These are phyloP conservation scores for Cordyceps tenuipes DNA, from an alignment of 2,329 filamentous ascomycete genomes.

Conservation along the genomic window DNA sequence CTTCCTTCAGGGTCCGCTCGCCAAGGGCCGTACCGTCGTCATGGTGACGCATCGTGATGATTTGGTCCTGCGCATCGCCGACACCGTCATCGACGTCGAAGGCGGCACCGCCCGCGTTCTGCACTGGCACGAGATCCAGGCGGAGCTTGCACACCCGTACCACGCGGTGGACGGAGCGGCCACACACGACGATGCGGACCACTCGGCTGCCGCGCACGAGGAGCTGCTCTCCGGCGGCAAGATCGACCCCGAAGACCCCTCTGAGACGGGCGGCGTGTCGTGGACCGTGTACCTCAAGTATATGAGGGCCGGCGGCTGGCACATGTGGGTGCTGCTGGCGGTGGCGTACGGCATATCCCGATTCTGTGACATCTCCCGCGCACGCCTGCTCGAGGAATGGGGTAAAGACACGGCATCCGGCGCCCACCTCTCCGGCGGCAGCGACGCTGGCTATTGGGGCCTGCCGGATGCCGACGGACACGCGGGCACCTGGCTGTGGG, in stretches of 20 bases:
- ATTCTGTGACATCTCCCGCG: slow-evolving; percentile 54
- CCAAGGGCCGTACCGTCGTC: slow-evolving; percentile 60
- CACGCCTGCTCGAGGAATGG: slow-evolving; percentile 82
- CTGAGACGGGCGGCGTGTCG: slow-evolving; percentile 61
- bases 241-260: slow-evolving; percentile 25
- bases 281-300: slow-evolving; percentile 75
- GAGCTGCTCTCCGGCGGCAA: slow-evolving; percentile 16
- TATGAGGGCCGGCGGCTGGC: slow-evolving; percentile 68
- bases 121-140: slow-evolving; percentile 35
- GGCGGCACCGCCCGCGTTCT: slow-evolving; percentile 49
- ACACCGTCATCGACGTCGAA: slow-evolving; percentile 63
- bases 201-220: slow-evolving; percentile 13
- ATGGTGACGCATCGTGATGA: slow-evolving; percentile 76
- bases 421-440: not conserved
- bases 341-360: slow-evolving; percentile 56
- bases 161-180: slow-evolving; percentile 22
- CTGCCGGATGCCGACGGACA: slow-evolving; percentile 57
- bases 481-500: slow-evolving; percentile 65
- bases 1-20: slow-evolving; percentile 50
- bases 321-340: slow-evolving; percentile 63
- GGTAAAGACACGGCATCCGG: slow-evolving; percentile 48
- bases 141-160: slow-evolving; percentile 30
- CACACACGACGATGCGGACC: slow-evolving; percentile 23
- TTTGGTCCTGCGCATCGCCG: slow-evolving; percentile 62
- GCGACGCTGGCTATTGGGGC: slow-evolving; percentile 19